Evolutionary conservation across 352 stramenopile species (phyloP).

Genomic region (Paralagenidium karlingii): DNA sequence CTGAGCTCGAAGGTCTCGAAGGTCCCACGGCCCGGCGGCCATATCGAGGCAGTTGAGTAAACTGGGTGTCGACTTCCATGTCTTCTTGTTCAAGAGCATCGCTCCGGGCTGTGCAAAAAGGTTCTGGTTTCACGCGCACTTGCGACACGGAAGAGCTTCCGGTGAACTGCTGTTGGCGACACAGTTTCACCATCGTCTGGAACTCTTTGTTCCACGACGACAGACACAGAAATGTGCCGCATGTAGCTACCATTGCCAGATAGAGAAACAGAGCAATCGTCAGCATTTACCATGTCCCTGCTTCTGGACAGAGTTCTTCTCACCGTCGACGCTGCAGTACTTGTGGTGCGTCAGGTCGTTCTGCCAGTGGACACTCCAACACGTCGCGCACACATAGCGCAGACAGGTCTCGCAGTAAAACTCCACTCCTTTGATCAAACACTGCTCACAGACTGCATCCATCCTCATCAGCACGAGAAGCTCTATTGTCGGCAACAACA

Average conservation of each 20-base stretch:
- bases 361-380: constrained; percentile 22
- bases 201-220: constrained; percentile 27
- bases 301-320: background rate
- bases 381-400: constrained; percentile 36
- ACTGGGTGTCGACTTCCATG: background rate
- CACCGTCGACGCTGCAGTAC: constrained; percentile 51
- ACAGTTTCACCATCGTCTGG: constrained; percentile 26
- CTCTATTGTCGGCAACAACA: background rate
- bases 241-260: constrained; percentile 10
- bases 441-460: constrained; percentile 34
- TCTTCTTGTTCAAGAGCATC: constrained; percentile 1
- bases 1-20: background rate
- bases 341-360: constrained; percentile 17
- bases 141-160: no score
- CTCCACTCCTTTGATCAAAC: constrained; percentile 17
- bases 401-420: constrained; percentile 46
- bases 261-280: background rate
- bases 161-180: constrained; percentile 7
- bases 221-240: constrained; percentile 20
- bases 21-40: background rate
- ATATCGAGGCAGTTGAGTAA: background rate
- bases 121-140: constrained; percentile 4
- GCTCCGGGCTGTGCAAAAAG: constrained; percentile 5
- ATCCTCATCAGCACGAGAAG: background rate
- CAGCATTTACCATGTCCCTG: background rate